Percentiles rank a stretch among this genome's conserved stretches.
phyloP scores from a whole-genome alignment of 2,329 filamentous ascomycete species.

The Claviceps fusiformis region DNA sequence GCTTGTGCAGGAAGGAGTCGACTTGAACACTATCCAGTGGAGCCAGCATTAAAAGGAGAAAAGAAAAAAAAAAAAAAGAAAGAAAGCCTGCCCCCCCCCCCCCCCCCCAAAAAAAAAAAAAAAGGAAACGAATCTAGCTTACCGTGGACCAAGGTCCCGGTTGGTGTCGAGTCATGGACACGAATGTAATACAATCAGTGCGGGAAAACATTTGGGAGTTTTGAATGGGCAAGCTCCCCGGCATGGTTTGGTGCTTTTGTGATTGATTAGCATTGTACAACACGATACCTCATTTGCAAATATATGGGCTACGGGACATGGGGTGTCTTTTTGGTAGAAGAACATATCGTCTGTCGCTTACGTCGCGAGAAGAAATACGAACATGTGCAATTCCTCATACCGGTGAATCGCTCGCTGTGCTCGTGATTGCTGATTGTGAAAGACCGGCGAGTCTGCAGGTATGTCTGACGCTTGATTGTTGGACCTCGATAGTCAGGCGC shows the following conservation, averaged over 20 bases:
- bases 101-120: neutral
- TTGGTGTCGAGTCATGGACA: neutral
- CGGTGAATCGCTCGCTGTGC: neutral
- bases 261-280: neutral
- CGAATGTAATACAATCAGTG: neutral
- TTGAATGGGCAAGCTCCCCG: neutral
- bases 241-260: neutral
- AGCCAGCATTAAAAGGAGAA: constrained; percentile 62
- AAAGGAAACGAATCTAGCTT: neutral
- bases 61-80: constrained; percentile 10
- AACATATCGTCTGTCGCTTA: neutral
- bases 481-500: too few species aligned
- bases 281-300: neutral
- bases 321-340: constrained; percentile 3
- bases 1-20: constrained; percentile 90
- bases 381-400: neutral
- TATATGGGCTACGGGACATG: neutral
- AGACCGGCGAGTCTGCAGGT: too few species aligned
- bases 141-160: neutral
- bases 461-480: too few species aligned
- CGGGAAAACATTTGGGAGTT: neutral
- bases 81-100: too few species aligned
- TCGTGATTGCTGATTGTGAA: too few species aligned
- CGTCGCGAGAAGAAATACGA: neutral
- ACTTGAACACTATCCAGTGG: constrained; percentile 95